phyloP scores from a whole-genome alignment of 2,329 filamentous ascomycete species.

The Rhytidhysteron rufulum region DNA sequence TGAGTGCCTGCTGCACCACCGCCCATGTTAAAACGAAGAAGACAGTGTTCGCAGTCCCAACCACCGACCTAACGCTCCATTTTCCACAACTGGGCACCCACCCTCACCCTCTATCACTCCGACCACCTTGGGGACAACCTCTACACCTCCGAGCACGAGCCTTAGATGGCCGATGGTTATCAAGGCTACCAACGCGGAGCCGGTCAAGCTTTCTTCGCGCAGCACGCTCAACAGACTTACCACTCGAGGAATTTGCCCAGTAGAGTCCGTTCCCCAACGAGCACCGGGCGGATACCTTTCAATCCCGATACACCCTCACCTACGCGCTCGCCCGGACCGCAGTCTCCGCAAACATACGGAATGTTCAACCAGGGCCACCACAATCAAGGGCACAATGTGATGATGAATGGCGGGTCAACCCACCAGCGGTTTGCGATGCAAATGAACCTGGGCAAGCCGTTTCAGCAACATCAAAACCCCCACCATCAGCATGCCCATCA shows the following conservation, averaged over 20 bases:
- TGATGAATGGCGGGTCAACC: conserved; percentile 68
- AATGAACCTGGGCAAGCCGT: conserved; percentile 67
- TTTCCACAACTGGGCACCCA: conserved; percentile 20
- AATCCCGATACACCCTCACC: conserved; percentile 54
- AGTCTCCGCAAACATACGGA: conserved; percentile 49
- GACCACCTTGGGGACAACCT: conserved; percentile 24
- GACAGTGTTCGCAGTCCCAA: conserved; percentile 42
- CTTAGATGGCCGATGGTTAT: conserved; percentile 67
- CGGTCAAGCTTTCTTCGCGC: conserved; percentile 57
- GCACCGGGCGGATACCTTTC: conserved; percentile 41
- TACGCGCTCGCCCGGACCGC: conserved; percentile 53
- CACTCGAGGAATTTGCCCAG: conserved; percentile 42
- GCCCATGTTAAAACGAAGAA: conserved; percentile 50
- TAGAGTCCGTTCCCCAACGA: conserved; percentile 46
- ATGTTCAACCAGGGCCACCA: conserved; percentile 69
- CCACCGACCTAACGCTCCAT: conserved; percentile 37
- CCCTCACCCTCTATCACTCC: conserved; percentile 22
- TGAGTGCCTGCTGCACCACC: conserved; percentile 29
- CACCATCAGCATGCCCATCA: conserved; percentile 56
- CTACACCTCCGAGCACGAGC: conserved; percentile 21
- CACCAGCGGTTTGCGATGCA: conserved; percentile 52
- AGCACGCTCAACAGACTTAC: conserved; percentile 48
- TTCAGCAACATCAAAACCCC: conserved; percentile 55
- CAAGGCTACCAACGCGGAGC: conserved; percentile 61
- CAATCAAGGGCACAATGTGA: conserved; percentile 69